Evolutionary conservation across 257 asterid species (phyloP).

Genomic region (Gynochthodes officinalis): DNA sequence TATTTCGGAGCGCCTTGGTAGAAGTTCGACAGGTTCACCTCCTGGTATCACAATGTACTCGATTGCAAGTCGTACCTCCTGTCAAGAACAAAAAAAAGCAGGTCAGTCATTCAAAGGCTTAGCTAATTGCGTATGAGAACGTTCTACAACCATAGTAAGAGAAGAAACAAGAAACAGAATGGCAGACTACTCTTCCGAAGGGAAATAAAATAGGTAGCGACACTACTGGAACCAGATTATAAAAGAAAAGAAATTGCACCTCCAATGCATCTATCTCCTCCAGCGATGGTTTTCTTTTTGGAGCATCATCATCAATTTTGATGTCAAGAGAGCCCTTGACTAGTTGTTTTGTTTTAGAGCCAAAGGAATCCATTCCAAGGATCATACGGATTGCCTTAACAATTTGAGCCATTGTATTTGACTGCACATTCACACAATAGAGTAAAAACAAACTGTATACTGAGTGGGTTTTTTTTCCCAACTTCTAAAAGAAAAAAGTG

Average conservation of each 20-base stretch:
- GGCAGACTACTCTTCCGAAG: neutral
- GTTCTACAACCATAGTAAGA: neutral
- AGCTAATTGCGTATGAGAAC: neutral
- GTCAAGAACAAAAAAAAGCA: neutral
- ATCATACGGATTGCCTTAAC: slow-evolving; percentile 92
- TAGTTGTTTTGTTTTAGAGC: slow-evolving; percentile 41
- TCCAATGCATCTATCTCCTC: slow-evolving; percentile 99
- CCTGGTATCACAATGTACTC: slow-evolving; percentile 98
- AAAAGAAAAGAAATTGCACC: slow-evolving; percentile 32
- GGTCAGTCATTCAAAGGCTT: neutral
- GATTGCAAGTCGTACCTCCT: slow-evolving; percentile 96
- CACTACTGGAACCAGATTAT: too few species aligned
- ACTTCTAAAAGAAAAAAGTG: neutral
- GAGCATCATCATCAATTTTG: slow-evolving; percentile 86
- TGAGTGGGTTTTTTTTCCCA: too few species aligned
- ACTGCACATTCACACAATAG: slow-evolving; percentile 39
- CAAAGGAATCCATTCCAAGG: slow-evolving; percentile 66
- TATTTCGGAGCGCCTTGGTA: slow-evolving; percentile 90
- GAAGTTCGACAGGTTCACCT: slow-evolving; percentile 92
- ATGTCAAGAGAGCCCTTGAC: slow-evolving; percentile 43
- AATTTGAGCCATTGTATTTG: slow-evolving; percentile 91
- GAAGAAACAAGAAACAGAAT: neutral
- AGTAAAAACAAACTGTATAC: neutral
- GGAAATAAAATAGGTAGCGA: too few species aligned
- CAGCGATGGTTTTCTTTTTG: slow-evolving; percentile 72